Percentiles rank a stretch among this genome's conserved stretches.
Conservation (phyloP, 2,329 filamentous ascomycete species). For the Blastomyces silverae region DNA sequence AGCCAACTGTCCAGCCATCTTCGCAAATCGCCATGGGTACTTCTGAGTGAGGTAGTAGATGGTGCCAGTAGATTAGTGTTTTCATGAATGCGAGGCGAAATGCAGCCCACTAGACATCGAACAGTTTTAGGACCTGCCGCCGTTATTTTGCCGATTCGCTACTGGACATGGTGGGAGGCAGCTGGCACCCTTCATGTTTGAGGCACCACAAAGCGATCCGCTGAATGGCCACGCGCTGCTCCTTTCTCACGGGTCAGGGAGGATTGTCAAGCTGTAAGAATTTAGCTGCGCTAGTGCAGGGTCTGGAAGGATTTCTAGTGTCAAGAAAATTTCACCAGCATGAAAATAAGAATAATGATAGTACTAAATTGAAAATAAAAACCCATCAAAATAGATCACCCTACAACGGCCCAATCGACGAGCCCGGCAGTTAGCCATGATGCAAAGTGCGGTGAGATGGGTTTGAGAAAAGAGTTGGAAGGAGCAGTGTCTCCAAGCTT, state of each 20-base stretch:
- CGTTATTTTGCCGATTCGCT: not conserved
- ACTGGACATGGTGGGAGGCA: not conserved
- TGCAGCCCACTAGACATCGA: not conserved
- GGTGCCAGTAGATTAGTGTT: not conserved
- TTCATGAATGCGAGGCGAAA: not conserved
- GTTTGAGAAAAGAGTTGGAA: no score
- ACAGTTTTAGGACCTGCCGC: not conserved
- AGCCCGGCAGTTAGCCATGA: no score
- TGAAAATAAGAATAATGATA: no score
- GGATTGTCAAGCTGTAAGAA: not conserved
- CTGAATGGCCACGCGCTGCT: not conserved
- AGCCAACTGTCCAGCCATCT: not conserved
- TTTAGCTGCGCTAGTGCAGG: conserved; percentile 6
- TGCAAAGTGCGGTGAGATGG: no score
- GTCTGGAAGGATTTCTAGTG: not conserved
- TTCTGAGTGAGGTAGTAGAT: not conserved
- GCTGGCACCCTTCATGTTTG: not conserved
- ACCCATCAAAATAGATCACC: no score
- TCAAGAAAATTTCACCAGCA: no score
- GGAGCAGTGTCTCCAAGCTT: no score
- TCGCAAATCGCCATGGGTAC: not conserved
- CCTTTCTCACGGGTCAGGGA: not conserved
- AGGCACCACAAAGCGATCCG: not conserved
- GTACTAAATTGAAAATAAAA: no score
- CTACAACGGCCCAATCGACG: no score